phyloP scores from a whole-genome alignment of 176 grass and related monocot genomes.

The Ampelocalamus luodianensis region DNA sequence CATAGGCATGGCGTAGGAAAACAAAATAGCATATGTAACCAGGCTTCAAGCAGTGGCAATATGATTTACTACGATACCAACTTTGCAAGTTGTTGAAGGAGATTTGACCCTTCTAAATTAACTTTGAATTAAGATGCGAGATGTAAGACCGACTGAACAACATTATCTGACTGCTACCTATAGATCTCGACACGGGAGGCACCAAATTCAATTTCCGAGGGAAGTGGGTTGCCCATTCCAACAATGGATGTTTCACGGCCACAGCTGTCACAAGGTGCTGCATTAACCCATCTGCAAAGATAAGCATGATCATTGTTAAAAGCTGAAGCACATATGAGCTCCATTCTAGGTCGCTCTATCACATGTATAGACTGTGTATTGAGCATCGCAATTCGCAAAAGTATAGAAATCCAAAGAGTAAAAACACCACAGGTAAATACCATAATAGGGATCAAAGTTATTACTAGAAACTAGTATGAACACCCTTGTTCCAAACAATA shows the following conservation, averaged over 20 bases:
- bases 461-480: background rate
- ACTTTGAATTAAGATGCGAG: conserved; percentile 8
- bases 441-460: conserved; percentile 26
- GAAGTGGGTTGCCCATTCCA: conserved; percentile 77
- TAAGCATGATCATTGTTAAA: conserved; percentile 36
- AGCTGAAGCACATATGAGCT: conserved; percentile 29
- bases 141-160: conserved; percentile 19
- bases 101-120: conserved; percentile 2
- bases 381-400: background rate
- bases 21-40: conserved; percentile 26
- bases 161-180: conserved; percentile 62
- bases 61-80: conserved; percentile 26
- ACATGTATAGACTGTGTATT: conserved; percentile 16
- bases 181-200: conserved; percentile 81
- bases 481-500: conserved; percentile 7
- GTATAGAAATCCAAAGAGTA: conserved; percentile 4
- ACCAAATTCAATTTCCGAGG: conserved; percentile 85
- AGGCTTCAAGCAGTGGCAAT: conserved; percentile 33
- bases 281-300: conserved; percentile 90
- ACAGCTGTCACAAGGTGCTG: conserved; percentile 79
- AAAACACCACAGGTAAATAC: conserved; percentile 27
- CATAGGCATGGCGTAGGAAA: background rate
- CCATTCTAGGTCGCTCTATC: background rate
- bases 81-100: conserved; percentile 22
- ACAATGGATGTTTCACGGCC: conserved; percentile 61